These are phyloP conservation scores for Postia placenta DNA, from an alignment of 768 basidiomycete genomes.

Conservation along the genomic window DNA sequence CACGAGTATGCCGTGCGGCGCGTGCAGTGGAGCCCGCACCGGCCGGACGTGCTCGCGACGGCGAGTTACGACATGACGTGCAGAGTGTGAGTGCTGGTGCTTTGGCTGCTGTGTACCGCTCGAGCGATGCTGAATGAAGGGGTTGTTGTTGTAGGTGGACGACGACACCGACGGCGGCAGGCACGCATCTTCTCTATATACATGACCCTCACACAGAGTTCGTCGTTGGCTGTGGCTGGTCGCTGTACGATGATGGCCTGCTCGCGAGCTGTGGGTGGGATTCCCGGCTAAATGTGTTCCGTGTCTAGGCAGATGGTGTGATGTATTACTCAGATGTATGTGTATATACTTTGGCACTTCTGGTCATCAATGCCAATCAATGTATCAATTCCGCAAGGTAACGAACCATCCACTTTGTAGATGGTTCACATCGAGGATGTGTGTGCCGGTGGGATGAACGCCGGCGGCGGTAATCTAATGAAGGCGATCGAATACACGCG, in stretches of 20 bases:
- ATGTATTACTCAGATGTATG: too few species aligned
- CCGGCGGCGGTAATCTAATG: too few species aligned
- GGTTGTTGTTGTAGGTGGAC: conserved; percentile 50
- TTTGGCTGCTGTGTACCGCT: neutral
- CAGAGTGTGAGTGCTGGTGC: conserved; percentile 64
- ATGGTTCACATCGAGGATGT: too few species aligned
- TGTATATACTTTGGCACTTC: too few species aligned
- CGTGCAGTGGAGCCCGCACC: conserved; percentile 85
- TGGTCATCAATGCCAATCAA: too few species aligned
- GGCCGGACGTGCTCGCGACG: conserved; percentile 61
- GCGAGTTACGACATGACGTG: conserved; percentile 95
- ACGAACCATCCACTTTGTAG: too few species aligned
- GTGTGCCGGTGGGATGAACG: too few species aligned
- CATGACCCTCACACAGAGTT: conserved; percentile 94
- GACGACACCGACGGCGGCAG: conserved; percentile 46
- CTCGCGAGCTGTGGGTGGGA: conserved; percentile 94
- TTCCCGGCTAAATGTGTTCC: conserved; percentile 73
- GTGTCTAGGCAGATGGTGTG: too few species aligned
- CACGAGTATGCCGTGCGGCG: conserved; percentile 90
- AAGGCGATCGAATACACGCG: too few species aligned
- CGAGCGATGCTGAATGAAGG: neutral
- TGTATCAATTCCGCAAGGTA: too few species aligned
- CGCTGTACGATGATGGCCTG: conserved; percentile 82
- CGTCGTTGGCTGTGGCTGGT: conserved; percentile 88
- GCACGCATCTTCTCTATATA: conserved; percentile 54